phyloP scores from a whole-genome alignment of 306 rosid species.

The Quercus aquifolioides region DNA sequence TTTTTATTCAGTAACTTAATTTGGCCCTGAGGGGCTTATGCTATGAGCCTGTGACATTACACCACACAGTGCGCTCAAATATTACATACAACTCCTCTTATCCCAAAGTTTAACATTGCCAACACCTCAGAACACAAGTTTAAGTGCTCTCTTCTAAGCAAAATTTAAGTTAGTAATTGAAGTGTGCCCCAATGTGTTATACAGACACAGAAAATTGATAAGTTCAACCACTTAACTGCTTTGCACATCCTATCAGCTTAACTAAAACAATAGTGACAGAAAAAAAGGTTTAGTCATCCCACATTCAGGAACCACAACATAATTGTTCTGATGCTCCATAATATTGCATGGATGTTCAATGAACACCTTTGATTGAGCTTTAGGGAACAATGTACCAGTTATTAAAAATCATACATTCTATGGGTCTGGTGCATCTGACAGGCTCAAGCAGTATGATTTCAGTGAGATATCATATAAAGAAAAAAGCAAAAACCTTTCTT shows the following conservation, averaged over 20 bases:
- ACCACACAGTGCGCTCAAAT: not conserved
- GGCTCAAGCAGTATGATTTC: not conserved
- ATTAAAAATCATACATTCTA: no score
- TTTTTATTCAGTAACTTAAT: not conserved
- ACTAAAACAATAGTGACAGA: not conserved
- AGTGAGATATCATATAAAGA: not conserved
- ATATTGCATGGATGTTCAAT: no score
- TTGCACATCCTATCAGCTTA: not conserved
- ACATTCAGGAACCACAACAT: not conserved
- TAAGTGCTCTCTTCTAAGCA: not conserved
- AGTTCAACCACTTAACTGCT: not conserved
- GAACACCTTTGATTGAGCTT: no score
- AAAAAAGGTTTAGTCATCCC: not conserved
- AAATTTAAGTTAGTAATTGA: not conserved
- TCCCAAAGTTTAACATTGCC: not conserved
- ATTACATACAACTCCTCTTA: not conserved
- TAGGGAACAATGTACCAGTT: no score
- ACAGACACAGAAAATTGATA: not conserved
- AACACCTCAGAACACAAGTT: not conserved
- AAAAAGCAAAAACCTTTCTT: not conserved
- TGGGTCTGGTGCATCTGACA: no score
- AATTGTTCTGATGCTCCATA: not conserved
- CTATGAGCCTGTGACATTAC: not conserved
- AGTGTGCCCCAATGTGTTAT: not conserved
- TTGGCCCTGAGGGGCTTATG: not conserved